A percentile compares a stretch with the other conserved stretches of the same genome.
phyloP scores from a whole-genome alignment of 805 yeast species.

The Ogataea nonfermentans region DNA sequence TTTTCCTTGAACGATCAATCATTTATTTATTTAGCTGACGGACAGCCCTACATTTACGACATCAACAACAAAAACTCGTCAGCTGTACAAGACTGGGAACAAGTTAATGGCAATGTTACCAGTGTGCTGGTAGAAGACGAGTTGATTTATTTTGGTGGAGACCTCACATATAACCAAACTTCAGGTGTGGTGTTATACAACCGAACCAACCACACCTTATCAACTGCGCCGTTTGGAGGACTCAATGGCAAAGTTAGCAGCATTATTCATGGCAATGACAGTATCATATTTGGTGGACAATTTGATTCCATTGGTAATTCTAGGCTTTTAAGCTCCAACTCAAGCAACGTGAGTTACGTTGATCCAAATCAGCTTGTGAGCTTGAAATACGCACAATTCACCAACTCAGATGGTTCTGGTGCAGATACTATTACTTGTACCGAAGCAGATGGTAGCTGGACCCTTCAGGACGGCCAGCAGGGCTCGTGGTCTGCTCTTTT shows the following conservation, averaged over 20 bases:
- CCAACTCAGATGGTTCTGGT: constrained; percentile 38
- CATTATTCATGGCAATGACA: constrained; percentile 49
- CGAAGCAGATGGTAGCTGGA: constrained; percentile 47
- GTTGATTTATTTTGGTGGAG: constrained; percentile 78
- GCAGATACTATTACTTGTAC: constrained; percentile 58
- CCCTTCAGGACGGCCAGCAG: constrained; percentile 40
- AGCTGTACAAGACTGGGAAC: constrained; percentile 25
- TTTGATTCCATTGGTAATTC: constrained; percentile 61
- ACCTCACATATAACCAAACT: constrained; percentile 49
- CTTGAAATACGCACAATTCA: constrained; percentile 52
- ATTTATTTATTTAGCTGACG: constrained; percentile 25
- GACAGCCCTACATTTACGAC: constrained; percentile 26
- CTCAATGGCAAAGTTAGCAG: constrained; percentile 66
- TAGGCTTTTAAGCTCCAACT: constrained; percentile 37
- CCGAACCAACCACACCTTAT: constrained; percentile 38
- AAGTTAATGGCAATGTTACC: constrained; percentile 40
- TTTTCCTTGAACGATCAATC: constrained; percentile 15
- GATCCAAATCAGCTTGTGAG: constrained; percentile 64
- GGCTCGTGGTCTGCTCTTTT: constrained; percentile 68
- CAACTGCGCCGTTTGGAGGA: constrained; percentile 68
- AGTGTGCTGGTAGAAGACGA: constrained; percentile 47
- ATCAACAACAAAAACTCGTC: constrained; percentile 1
- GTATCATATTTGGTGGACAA: constrained; percentile 76
- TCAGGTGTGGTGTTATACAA: constrained; percentile 68
- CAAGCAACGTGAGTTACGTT: constrained; percentile 34